Evolutionary conservation across 83 land plant genomes (phyloP), one percentile per base, ranked within the genome.

Genomic region (Picea abies): DNA sequence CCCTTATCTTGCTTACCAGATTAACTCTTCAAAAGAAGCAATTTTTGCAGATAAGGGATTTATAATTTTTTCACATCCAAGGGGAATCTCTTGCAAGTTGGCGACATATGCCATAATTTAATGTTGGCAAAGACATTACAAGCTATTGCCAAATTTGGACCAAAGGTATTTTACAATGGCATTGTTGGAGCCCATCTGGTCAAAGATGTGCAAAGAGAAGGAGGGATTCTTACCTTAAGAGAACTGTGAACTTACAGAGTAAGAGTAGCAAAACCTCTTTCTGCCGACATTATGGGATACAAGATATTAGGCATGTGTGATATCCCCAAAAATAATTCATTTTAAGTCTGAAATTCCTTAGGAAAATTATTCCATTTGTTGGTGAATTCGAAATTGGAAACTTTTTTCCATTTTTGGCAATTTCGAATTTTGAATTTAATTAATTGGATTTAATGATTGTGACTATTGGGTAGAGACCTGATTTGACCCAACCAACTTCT

Each of bases 141-240:
- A 62, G 39, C 72, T 1, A 87, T 96, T 58, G 84, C 97, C 11
- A 81, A 49, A 47, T 60, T 84, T 60, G 98, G 98, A 16, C 84
- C 90, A n/a, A 23, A 76, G 25, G 94, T 86, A 10, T 79, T 96
- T 11, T 96, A 96, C 79, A 87, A 87, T 83, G 98, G 98, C n/a
- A 72, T 95, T 0, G 56, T 94, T 65, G 98, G 92, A 56, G 11
- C 82, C 37, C 83, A 80, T 4, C 75, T 94, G 76, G 89, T 91
- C 16, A 69, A 41, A 64, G 98, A 94, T 75, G 84, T 94, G 23
- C 80, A 73, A 47, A 83, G 67, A 71, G 85, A 83, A 66, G 97
- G 97, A 25, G 98, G 97, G 14, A 90, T 96, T 29, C 26, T 96
- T 15, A 89, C 92, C 26, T 61, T 91, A 60, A 80, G 84, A 26